Base-by-base conservation (phyloP, 768 basidiomycete species). In the Cubamyces lactineus region DNA sequence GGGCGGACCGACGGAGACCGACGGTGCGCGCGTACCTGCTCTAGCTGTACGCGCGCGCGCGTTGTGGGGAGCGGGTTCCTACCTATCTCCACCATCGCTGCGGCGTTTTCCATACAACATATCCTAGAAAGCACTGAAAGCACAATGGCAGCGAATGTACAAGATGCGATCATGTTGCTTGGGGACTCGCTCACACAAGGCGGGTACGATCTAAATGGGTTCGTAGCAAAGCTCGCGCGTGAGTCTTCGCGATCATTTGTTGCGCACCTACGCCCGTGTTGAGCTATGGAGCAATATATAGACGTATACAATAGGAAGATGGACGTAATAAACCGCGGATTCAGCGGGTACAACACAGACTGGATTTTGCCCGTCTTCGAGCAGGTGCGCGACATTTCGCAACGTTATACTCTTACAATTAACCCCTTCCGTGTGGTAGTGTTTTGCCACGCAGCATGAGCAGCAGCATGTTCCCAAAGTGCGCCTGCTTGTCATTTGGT, bases 321-420 rank as follows among this genome's bases (percentile, higher is more conserved):
- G 34, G 95, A 97, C 70, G 86, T 97, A 19, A 65, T 96, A 64
- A 96, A 96, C 70, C 86, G 94, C 50, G 95, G 95, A 1, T 78
- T 87, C 28, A 80, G 84, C 30, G 94, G 94, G 2, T 97, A 96
- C 75, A 95, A 91, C 70, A 89, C 92, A 0, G 86, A 88, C 38
- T 96, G 94, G 94, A 87, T 81, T 6, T 75, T 94, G 40, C 90
- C 91, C 3, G 82, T 93, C 28, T 84, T 96, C 59, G 82, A 91
- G 68, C 86, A 89, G 81, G 91, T 87, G 49, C 41, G 78, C 66
- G 24, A 51, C 23, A 43, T 4, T 26, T n/a, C 52, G 19, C 52
- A 3, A 7, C 28, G 7, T 7, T 28, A 28, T 28, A 28, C 7
- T 3, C 28, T 28, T 28, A 28, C 28, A 7, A 28, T 7, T 28